A percentile compares a stretch with the other conserved stretches of the same genome.
phyloP scores from a whole-genome alignment of 306 rosid species.

The Trifolium fragiferum region DNA sequence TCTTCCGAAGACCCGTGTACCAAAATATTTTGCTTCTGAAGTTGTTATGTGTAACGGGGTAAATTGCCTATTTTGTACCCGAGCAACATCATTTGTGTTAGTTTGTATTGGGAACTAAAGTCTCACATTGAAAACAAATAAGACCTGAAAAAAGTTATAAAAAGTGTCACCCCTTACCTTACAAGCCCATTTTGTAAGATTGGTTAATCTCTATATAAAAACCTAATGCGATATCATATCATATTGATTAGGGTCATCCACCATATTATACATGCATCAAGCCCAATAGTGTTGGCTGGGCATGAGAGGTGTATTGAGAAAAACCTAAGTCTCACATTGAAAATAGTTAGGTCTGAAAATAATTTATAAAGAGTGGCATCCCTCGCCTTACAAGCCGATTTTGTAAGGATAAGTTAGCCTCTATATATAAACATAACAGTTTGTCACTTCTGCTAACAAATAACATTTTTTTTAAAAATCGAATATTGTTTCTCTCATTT shows the following conservation, averaged over 20 bases:
- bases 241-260: not conserved
- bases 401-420: not conserved
- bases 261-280: not conserved
- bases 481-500: not conserved
- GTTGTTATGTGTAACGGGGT: not conserved
- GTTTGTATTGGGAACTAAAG: not conserved
- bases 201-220: not conserved
- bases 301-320: not conserved
- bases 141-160: not conserved
- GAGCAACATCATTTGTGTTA: constrained; percentile 27
- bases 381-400: not conserved
- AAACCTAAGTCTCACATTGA: not conserved
- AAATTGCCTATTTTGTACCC: constrained; percentile 33
- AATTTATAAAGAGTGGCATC: not conserved
- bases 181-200: not conserved
- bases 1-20: constrained; percentile 29
- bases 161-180: not conserved
- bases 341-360: not conserved
- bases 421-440: not conserved
- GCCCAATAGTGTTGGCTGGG: not conserved
- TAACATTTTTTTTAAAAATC: constrained; percentile 13
- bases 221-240: not conserved
- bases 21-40: constrained; percentile 22
- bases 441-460: constrained; percentile 14
- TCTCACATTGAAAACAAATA: not conserved